Evolutionary conservation across 352 stramenopile species (phyloP).

Genomic region (Globisporangium spiculum): DNA sequence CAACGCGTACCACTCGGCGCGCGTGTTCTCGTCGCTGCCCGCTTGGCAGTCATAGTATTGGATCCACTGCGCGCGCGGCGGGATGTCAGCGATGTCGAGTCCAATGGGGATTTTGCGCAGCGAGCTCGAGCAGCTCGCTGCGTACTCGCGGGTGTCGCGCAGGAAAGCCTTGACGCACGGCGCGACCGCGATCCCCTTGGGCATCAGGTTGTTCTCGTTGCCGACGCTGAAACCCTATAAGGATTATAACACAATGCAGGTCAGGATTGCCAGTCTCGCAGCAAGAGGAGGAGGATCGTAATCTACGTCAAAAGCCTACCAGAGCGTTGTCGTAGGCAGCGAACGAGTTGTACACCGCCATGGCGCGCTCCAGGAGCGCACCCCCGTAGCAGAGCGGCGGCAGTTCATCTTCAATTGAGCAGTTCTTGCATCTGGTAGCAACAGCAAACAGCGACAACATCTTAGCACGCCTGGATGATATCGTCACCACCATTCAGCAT

Average conservation of each 20-base stretch:
- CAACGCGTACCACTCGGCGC: constrained; percentile 25
- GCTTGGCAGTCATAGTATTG: constrained; percentile 49
- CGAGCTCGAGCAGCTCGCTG: constrained; percentile 26
- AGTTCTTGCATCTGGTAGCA: constrained; percentile 21
- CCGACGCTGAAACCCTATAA: constrained; percentile 31
- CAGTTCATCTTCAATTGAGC: constrained; percentile 30
- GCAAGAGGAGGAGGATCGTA: not conserved
- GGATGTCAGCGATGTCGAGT: constrained; percentile 43
- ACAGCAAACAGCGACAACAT: not conserved
- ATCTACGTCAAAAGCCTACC: not conserved
- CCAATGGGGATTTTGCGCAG: constrained; percentile 45
- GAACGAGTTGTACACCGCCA: constrained; percentile 56
- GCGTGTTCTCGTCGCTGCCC: constrained; percentile 40
- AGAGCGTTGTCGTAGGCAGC: constrained; percentile 58
- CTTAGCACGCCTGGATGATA: not conserved
- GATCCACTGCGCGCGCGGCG: constrained; percentile 33
- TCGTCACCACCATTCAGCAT: not conserved
- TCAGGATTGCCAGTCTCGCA: not conserved
- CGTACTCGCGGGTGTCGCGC: constrained; percentile 46
- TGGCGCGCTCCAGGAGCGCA: constrained; percentile 34
- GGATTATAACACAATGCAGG: not conserved
- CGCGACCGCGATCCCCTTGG: constrained; percentile 24
- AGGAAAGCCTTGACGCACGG: constrained; percentile 54
- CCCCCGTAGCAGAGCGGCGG: constrained; percentile 47
- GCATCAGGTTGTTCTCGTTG: constrained; percentile 49